phyloP scores from a whole-genome alignment of 1,139 yeast species.

The Taphrina populina region DNA sequence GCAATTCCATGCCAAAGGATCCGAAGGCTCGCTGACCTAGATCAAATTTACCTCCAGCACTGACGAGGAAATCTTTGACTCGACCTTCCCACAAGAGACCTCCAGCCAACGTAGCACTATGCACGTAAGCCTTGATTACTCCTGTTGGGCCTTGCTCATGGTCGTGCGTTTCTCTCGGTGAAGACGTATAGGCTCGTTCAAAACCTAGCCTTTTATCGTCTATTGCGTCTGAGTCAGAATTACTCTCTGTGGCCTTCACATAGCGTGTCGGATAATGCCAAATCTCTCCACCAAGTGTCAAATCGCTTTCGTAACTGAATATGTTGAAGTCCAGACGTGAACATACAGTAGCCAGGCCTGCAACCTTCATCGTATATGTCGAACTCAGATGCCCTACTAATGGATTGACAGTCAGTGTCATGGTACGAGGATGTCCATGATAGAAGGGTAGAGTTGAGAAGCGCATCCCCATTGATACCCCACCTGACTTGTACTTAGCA shows the following conservation, averaged over 20 bases:
- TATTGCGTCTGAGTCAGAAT: neutral
- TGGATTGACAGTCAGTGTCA: conserved; percentile 87
- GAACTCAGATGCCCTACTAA: conserved; percentile 86
- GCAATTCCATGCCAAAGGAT: conserved; percentile 38
- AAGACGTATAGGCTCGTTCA: conserved; percentile 8
- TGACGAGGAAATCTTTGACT: conserved; percentile 71
- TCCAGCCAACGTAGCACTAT: conserved; percentile 61
- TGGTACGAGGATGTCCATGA: conserved; percentile 83
- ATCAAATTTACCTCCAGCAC: conserved; percentile 57
- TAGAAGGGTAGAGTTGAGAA: conserved; percentile 84
- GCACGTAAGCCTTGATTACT: conserved; percentile 73
- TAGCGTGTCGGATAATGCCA: conserved; percentile 51
- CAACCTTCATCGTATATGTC: conserved; percentile 76
- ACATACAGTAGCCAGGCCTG: conserved; percentile 56
- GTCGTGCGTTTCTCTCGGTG: conserved; percentile 34
- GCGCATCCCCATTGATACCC: conserved; percentile 73
- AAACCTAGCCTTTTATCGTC: conserved; percentile 5
- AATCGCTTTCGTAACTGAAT: conserved; percentile 84
- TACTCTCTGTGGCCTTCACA: neutral
- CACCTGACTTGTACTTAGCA: conserved; percentile 58
- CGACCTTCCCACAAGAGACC: conserved; percentile 81
- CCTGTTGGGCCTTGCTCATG: conserved; percentile 46
- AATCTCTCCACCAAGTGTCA: conserved; percentile 81
- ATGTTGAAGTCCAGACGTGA: conserved; percentile 86
- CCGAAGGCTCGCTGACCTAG: conserved; percentile 23